These are phyloP conservation scores for Kuraishia molischiana DNA, from an alignment of 805 yeast species.

Conservation along the genomic window DNA sequence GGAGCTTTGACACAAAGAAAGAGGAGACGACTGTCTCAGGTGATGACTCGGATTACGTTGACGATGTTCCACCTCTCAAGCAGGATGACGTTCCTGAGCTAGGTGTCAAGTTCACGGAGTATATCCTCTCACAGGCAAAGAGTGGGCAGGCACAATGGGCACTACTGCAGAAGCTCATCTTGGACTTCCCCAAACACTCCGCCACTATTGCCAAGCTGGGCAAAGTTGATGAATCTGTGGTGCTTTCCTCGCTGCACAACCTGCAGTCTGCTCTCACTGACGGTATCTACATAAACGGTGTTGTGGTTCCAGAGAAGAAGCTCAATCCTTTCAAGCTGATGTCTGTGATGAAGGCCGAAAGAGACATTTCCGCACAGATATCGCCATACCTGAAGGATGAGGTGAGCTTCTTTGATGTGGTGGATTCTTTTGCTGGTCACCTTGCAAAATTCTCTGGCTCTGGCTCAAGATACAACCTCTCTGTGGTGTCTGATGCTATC, in stretches of 20 bases:
- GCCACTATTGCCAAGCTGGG: constrained; percentile 21
- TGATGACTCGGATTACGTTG: constrained; percentile 7
- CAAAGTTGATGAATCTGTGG: constrained; percentile 11
- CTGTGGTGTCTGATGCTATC: constrained; percentile 23
- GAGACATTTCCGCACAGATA: constrained; percentile 11
- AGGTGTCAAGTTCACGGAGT: constrained; percentile 31
- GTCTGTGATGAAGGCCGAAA: constrained; percentile 27
- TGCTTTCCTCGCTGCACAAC: constrained; percentile 13
- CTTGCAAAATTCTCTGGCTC: constrained; percentile 1
- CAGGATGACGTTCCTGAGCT: constrained; percentile 23
- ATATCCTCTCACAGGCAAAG: constrained; percentile 16
- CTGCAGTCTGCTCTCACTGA: constrained; percentile 10
- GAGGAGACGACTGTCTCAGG: background rate
- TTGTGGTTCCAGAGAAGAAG: constrained; percentile 37
- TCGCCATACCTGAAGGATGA: background rate
- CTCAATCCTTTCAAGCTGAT: constrained; percentile 33
- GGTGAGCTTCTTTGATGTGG: constrained; percentile 21
- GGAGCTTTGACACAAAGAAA: constrained; percentile 19
- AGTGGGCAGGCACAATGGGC: constrained; percentile 21
- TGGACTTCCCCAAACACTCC: constrained; percentile 49
- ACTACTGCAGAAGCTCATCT: constrained; percentile 27
- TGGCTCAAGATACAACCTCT: constrained; percentile 14
- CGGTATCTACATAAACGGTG: constrained; percentile 66
- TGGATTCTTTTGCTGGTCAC: constrained; percentile 27
- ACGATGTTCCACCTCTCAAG: constrained; percentile 20